phyloP scores from a whole-genome alignment of 345 rosid species.

The Boechera retrofracta region DNA sequence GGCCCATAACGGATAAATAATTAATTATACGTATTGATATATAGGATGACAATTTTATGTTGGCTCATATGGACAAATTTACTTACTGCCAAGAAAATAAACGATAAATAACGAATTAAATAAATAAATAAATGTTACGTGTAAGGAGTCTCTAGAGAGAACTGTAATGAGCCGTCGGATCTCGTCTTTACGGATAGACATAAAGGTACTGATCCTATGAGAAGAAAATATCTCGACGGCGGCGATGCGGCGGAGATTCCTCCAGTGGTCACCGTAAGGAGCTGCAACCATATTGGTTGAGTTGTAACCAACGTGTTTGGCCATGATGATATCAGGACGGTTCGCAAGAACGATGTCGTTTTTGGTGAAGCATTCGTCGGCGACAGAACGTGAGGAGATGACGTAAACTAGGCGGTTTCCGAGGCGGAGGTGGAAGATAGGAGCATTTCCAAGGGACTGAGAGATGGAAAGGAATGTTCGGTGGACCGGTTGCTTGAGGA shows the following conservation, averaged over 20 bases:
- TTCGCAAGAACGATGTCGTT: constrained; percentile 60
- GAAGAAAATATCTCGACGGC: constrained; percentile 53
- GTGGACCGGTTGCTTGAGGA: constrained; percentile 37
- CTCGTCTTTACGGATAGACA: constrained; percentile 50
- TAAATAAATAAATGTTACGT: not conserved
- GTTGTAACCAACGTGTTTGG: constrained; percentile 51
- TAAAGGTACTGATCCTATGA: constrained; percentile 40
- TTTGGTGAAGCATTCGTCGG: constrained; percentile 60
- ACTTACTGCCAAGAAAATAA: not conserved
- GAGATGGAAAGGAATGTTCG: constrained; percentile 31
- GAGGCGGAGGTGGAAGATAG: constrained; percentile 53
- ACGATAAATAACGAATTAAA: not conserved
- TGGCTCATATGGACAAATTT: not conserved
- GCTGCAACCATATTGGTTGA: constrained; percentile 41
- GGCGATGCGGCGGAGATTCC: constrained; percentile 61
- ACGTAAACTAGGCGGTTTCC: constrained; percentile 53
- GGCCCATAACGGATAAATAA: not conserved
- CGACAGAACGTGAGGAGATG: constrained; percentile 47
- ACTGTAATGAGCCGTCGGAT: constrained; percentile 41
- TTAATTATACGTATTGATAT: not conserved
- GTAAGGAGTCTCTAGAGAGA: constrained; percentile 33
- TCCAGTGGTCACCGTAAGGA: constrained; percentile 63
- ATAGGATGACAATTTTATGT: not conserved
- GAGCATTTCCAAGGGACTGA: constrained; percentile 45
- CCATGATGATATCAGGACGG: constrained; percentile 48